phyloP scores from a whole-genome alignment of 2,329 filamentous ascomycete genomes.

The Botrytis aclada region DNA sequence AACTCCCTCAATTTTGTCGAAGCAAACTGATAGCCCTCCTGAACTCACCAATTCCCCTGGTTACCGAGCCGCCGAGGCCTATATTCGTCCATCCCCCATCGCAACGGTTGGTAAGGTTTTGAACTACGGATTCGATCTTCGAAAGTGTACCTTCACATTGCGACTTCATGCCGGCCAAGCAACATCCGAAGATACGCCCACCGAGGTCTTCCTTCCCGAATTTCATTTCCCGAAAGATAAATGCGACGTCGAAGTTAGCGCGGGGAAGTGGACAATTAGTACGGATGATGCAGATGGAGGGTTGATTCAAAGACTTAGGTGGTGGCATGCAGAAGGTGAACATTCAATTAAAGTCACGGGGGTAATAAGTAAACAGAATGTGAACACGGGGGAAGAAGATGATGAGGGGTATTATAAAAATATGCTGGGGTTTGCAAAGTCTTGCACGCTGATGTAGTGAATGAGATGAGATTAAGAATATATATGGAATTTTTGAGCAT shows the following conservation, averaged over 20 bases:
- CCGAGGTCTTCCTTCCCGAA: conserved; percentile 80
- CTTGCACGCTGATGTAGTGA: conserved; percentile 49
- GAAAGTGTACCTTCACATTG: conserved; percentile 73
- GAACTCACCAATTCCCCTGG: conserved; percentile 65
- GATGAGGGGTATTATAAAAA: conserved; percentile 78
- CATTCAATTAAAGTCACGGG: conserved; percentile 78
- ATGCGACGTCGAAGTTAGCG: conserved; percentile 70
- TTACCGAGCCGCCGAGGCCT: conserved; percentile 88
- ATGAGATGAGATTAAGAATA: neutral
- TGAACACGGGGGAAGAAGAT: conserved; percentile 50
- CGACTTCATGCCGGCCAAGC: conserved; percentile 59
- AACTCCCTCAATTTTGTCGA: conserved; percentile 62
- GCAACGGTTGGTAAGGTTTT: conserved; percentile 68
- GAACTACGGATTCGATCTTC: conserved; percentile 77
- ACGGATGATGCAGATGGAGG: conserved; percentile 67
- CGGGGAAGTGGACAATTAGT: conserved; percentile 86
- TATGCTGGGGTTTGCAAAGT: conserved; percentile 45
- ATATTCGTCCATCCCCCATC: conserved; percentile 80
- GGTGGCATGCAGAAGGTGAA: conserved; percentile 89
- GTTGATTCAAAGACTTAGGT: conserved; percentile 72
- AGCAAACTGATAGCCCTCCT: conserved; percentile 50
- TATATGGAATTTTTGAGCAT: neutral
- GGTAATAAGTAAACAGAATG: conserved; percentile 61
- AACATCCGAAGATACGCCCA: conserved; percentile 65
- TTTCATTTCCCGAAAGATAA: conserved; percentile 83